phyloP scores from a whole-genome alignment of 2,329 filamentous ascomycete species.

The Coniochaeta ligniaria region DNA sequence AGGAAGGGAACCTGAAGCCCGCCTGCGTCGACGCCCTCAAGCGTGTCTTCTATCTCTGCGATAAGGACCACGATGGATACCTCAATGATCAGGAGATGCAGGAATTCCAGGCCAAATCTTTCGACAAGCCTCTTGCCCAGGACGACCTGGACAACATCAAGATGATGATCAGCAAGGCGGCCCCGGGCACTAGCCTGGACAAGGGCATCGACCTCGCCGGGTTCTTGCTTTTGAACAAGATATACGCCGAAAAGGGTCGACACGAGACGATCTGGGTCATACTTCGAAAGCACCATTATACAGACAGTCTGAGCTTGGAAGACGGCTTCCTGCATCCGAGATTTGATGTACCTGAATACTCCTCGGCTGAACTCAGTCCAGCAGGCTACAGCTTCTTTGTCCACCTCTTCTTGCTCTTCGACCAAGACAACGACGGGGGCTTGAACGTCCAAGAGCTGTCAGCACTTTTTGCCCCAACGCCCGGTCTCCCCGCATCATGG shows the following conservation, averaged over 20 bases:
- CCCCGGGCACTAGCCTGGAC: conserved; percentile 54
- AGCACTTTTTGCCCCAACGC: conserved; percentile 86
- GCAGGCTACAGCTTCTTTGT: conserved; percentile 96
- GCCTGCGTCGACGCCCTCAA: conserved; percentile 79
- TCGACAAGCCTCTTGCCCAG: conserved; percentile 74
- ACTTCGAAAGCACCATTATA: conserved; percentile 89
- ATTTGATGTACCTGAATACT: conserved; percentile 87
- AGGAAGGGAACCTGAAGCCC: conserved; percentile 82
- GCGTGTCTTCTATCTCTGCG: conserved; percentile 90
- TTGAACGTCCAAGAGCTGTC: conserved; percentile 79
- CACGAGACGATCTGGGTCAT: conserved; percentile 99
- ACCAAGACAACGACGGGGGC: conserved; percentile 96
- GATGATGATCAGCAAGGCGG: conserved; percentile 65
- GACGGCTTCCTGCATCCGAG: conserved; percentile 89
- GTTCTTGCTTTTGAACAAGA: conserved; percentile 86
- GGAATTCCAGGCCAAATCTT: conserved; percentile 86
- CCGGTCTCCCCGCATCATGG: conserved; percentile 83
- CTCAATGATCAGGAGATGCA: conserved; percentile 86
- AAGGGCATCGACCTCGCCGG: conserved; percentile 74
- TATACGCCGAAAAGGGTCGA: conserved; percentile 94
- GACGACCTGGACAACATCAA: conserved; percentile 92
- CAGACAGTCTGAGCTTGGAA: conserved; percentile 85
- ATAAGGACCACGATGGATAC: conserved; percentile 92
- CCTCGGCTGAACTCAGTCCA: conserved; percentile 89
- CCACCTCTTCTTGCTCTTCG: conserved; percentile 88